Base-by-base conservation (phyloP, 225 moss, liverwort and hornwort genomes). In the Asterella californica region DNA sequence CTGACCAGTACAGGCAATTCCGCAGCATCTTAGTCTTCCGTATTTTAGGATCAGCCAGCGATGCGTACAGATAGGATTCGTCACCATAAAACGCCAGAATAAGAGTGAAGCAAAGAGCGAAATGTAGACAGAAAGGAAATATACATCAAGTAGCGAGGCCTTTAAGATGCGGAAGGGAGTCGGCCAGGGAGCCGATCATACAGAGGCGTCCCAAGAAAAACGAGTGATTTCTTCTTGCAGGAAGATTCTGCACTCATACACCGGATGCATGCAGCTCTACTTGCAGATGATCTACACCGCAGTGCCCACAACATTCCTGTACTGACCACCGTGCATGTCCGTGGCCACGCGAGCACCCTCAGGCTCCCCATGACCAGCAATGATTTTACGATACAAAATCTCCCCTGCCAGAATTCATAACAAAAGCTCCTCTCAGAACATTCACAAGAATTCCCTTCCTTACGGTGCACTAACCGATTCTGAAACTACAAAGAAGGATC, bases 191-290 rank as follows among this genome's bases (percentile, higher is more conserved):
- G 77, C 2, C 21, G 17, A 36, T 71, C 82, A 82, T 87, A 87
- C 87, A 78, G 80, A 5, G 87, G 87, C 14, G 87, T 84, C 65
- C 87, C 87, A 17, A 87, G 82, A 76, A 87, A 87, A 50, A 87
- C 78, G 54, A 87, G 50, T 0, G 82, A 82, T 61, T 83, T 84
- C 74, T n/a, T n/a, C n/a, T 81, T 84, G 1, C 38, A 50, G 27
- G 82, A 38, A 75, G 78, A 63, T 33, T 76, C 80, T 30, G 37
- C 52, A 67, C 78, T 84, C 80, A 84, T 84, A 66, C 80, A 87
- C 7, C 84, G 80, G 25, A 87, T 34, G 18, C 24, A 46, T 45
- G 78, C 67, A 54, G 84, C 67, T 47, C 69, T 42, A 72, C 64
- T 76, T 46, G n/a, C 78, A 0, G 17, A 53, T 45, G 10, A 57